Evolutionary conservation across 2,329 filamentous ascomycete species (phyloP).

Genomic region (Graphilbum ipis-grandicollis): DNA sequence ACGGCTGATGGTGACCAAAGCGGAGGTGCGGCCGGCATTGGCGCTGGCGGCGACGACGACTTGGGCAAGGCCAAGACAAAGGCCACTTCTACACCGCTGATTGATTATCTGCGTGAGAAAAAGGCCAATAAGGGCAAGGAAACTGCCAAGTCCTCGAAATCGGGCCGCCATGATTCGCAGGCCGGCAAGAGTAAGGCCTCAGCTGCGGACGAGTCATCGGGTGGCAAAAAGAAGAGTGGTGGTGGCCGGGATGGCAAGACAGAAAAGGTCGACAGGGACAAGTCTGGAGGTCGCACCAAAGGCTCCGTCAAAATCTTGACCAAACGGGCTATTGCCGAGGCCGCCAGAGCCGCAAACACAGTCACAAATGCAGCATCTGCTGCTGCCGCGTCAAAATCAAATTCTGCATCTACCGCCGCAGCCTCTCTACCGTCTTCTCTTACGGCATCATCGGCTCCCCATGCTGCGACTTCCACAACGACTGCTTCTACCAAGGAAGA

Average conservation of each 20-base stretch:
- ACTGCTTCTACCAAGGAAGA: conserved; percentile 17
- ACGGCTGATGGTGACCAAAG: conserved; percentile 10
- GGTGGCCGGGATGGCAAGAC: conserved; percentile 43
- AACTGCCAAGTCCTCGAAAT: conserved; percentile 37
- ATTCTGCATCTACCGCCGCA: conserved; percentile 41
- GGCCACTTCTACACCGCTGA: conserved; percentile 68
- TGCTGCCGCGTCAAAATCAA: conserved; percentile 17
- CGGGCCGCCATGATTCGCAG: conserved; percentile 18
- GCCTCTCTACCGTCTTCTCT: conserved; percentile 41
- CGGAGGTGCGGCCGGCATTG: conserved; percentile 9
- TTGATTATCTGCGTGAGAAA: conserved; percentile 82
- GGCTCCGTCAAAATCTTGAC: conserved; percentile 47
- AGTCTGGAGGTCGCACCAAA: conserved; percentile 24
- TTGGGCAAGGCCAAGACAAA: conserved; percentile 32
- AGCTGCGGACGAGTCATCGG: not conserved
- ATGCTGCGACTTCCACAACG: conserved; percentile 19
- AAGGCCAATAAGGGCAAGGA: conserved; percentile 60
- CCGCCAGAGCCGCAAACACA: conserved; percentile 26
- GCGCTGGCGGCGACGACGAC: conserved; percentile 1
- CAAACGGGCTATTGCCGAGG: conserved; percentile 36
- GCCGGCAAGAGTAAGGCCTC: not conserved
- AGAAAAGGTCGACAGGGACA: conserved; percentile 38
- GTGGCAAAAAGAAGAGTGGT: conserved; percentile 21
- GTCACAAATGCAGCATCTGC: conserved; percentile 16
- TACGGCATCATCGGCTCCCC: conserved; percentile 28